phyloP scores from a whole-genome alignment of 768 basidiomycete species.

The Daedaleopsis nitida region DNA sequence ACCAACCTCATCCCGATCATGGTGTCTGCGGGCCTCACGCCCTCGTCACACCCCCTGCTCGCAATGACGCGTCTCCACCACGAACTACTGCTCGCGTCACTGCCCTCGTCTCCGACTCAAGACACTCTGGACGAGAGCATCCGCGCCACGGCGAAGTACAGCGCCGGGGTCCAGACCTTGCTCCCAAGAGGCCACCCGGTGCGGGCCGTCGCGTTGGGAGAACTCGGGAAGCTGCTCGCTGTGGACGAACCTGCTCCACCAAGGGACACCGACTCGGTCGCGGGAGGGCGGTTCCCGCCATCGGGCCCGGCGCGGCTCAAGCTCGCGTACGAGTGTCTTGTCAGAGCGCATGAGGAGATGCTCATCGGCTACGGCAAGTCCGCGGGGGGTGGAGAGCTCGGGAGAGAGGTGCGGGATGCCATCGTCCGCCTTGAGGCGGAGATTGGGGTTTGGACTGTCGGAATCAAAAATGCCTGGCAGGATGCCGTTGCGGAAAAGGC shows the following conservation, averaged over 20 bases:
- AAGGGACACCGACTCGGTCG: background rate
- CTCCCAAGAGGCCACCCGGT: slow-evolving; percentile 74
- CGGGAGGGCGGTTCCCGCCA: slow-evolving; percentile 54
- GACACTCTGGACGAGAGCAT: slow-evolving; percentile 65
- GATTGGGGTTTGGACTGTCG: slow-evolving; percentile 66
- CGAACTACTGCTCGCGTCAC: slow-evolving; percentile 59
- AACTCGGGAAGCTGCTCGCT: slow-evolving; percentile 79
- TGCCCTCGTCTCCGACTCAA: slow-evolving; percentile 44
- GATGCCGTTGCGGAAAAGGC: slow-evolving; percentile 34
- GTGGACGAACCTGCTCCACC: slow-evolving; percentile 70
- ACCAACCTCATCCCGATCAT: slow-evolving; percentile 69
- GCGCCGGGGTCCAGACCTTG: slow-evolving; percentile 53
- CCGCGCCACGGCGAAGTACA: slow-evolving; percentile 54
- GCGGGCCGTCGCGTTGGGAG: slow-evolving; percentile 71
- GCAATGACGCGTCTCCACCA: slow-evolving; percentile 72
- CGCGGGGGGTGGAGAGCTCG: slow-evolving; percentile 74
- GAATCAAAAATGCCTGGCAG: slow-evolving; percentile 56
- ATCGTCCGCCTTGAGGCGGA: slow-evolving; percentile 72
- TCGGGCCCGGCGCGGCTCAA: slow-evolving; percentile 64
- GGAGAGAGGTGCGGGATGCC: slow-evolving; percentile 58
- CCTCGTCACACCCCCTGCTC: slow-evolving; percentile 77
- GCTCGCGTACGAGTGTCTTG: slow-evolving; percentile 64
- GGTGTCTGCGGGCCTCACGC: slow-evolving; percentile 55
- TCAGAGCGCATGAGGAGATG: slow-evolving; percentile 62
- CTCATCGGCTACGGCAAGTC: slow-evolving; percentile 69